Conservation (phyloP, 306 rosid genomes). For the Potentilla sterilis region DNA sequence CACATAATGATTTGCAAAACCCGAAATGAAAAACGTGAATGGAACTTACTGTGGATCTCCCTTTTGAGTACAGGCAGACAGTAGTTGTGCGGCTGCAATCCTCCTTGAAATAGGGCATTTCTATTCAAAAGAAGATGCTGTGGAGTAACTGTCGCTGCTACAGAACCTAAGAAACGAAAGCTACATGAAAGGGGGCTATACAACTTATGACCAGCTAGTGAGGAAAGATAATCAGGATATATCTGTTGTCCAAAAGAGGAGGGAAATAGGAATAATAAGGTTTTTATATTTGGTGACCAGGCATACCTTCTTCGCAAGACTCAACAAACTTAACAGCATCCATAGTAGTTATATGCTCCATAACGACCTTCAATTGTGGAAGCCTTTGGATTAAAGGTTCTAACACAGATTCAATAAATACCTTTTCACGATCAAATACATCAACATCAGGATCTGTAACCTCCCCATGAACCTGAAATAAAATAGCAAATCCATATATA, state of each 20-base stretch:
- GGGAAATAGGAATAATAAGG: not conserved
- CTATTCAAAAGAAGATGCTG: too few species aligned
- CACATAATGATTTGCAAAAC: not conserved
- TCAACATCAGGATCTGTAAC: slow-evolving; percentile 72
- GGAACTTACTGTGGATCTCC: slow-evolving; percentile 34
- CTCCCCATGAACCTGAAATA: slow-evolving; percentile 84
- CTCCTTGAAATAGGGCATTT: too few species aligned
- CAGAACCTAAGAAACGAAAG: slow-evolving; percentile 33
- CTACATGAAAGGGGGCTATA: slow-evolving; percentile 6
- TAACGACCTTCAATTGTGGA: slow-evolving; percentile 80
- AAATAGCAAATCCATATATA: not conserved
- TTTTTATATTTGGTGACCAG: slow-evolving; percentile 15
- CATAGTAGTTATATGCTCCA: slow-evolving; percentile 91
- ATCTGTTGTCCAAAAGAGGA: slow-evolving; percentile 8
- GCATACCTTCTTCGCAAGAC: slow-evolving; percentile 61
- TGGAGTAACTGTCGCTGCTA: too few species aligned
- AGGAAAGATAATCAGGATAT: not conserved
- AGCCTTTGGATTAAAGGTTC: slow-evolving; percentile 69
- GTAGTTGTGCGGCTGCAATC: too few species aligned
- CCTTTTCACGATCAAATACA: slow-evolving; percentile 85
- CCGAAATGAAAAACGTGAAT: slow-evolving; percentile 6
- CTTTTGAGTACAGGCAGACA: too few species aligned
- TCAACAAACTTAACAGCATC: slow-evolving; percentile 76
- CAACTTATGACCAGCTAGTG: not conserved
- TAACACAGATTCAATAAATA: slow-evolving; percentile 75